These are phyloP conservation scores for Aspergillus udagawae DNA, from an alignment of 2,329 filamentous ascomycete species.

Conservation along the genomic window DNA sequence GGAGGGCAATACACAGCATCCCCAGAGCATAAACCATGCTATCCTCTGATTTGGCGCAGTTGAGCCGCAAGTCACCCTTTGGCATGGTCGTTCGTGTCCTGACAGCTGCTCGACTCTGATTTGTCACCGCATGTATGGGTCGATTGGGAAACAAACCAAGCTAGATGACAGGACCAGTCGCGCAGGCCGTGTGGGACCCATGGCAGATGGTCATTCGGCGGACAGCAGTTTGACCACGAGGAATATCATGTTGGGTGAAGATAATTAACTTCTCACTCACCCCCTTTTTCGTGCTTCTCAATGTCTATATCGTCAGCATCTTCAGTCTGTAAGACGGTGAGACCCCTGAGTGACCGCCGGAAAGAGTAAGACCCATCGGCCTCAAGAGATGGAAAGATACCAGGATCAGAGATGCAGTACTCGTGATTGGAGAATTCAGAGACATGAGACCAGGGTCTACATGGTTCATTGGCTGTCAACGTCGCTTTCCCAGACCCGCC, in stretches of 20 bases:
- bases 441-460: neutral
- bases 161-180: neutral
- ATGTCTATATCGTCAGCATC: neutral
- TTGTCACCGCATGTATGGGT: neutral
- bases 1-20: neutral
- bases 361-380: neutral
- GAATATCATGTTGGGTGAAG: neutral
- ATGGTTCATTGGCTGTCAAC: neutral
- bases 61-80: neutral
- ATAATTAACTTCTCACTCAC: neutral
- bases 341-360: neutral
- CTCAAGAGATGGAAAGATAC: neutral
- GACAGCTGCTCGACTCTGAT: neutral
- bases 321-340: neutral
- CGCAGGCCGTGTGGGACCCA: neutral
- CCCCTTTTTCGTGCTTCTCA: neutral
- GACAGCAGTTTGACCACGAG: neutral
- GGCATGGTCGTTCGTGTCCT: neutral
- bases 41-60: neutral
- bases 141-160: neutral
- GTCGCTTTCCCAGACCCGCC: neutral
- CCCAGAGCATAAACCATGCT: neutral
- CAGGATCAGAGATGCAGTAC: neutral
- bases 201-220: neutral
- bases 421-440: neutral